Percentiles rank a stretch among this genome's conserved stretches.
Evolutionary conservation across 352 stramenopile genomes (phyloP).

Genomic region (Globisporangium lucens): DNA sequence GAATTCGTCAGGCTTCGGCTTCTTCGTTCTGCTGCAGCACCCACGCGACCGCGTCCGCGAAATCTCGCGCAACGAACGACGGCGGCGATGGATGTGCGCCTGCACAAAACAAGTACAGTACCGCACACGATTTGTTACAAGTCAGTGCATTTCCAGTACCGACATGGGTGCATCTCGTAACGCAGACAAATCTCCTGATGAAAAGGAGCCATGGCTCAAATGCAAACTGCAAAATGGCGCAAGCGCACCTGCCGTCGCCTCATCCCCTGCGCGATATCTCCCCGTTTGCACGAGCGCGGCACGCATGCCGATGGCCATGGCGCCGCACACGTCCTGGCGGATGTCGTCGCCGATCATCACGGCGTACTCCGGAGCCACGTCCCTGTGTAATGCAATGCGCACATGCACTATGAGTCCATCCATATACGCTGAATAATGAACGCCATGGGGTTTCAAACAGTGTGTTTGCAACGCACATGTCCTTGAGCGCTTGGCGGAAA

Average conservation of each 20-base stretch:
- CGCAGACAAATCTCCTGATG: neutral
- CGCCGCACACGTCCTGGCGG: conserved; percentile 41
- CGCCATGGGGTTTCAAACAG: too few species aligned
- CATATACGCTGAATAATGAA: too few species aligned
- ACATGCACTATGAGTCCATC: too few species aligned
- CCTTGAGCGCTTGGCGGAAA: conserved; percentile 39
- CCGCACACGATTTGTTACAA: neutral
- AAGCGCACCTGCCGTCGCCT: conserved; percentile 4
- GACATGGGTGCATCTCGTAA: neutral
- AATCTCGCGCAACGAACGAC: conserved; percentile 26
- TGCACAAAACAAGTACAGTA: neutral
- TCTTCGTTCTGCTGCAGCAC: conserved; percentile 18
- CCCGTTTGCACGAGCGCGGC: conserved; percentile 46
- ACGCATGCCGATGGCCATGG: conserved; percentile 43
- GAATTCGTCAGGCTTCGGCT: neutral
- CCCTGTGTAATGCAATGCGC: too few species aligned
- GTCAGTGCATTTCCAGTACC: neutral
- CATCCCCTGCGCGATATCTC: conserved; percentile 45
- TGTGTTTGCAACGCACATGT: conserved; percentile 27
- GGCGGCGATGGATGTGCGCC: neutral
- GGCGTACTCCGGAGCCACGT: conserved; percentile 25
- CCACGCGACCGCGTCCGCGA: conserved; percentile 32
- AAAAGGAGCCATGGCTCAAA: neutral
- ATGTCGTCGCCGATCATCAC: conserved; percentile 67
- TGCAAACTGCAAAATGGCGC: neutral